phyloP scores from a whole-genome alignment of 2,329 filamentous ascomycete species.

The Epichloe glyceriae region DNA sequence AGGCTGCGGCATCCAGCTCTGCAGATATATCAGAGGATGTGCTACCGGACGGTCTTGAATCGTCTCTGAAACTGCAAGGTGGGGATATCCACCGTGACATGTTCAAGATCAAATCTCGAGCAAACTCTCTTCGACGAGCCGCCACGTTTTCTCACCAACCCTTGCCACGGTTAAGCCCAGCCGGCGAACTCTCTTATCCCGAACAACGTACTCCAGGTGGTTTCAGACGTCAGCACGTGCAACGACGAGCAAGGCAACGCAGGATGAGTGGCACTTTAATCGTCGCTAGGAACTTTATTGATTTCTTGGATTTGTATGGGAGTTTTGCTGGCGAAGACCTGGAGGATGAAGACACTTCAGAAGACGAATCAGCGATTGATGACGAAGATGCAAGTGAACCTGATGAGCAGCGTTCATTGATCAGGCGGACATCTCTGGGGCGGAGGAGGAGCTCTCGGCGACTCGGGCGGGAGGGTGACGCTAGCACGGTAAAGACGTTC shows the following conservation, averaged over 20 bases:
- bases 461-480: constrained; percentile 40
- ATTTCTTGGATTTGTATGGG: constrained; percentile 64
- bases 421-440: constrained; percentile 25
- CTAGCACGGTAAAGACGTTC: constrained; percentile 59
- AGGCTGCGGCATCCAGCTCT: background rate
- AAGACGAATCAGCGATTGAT: constrained; percentile 44
- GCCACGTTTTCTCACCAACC: constrained; percentile 52
- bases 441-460: constrained; percentile 37
- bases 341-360: constrained; percentile 31
- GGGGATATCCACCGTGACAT: constrained; percentile 70
- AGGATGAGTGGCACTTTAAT: constrained; percentile 27
- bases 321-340: constrained; percentile 65
- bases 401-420: constrained; percentile 45
- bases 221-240: constrained; percentile 33
- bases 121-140: constrained; percentile 39
- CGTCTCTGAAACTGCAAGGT: constrained; percentile 59
- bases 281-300: constrained; percentile 57
- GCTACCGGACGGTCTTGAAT: constrained; percentile 32
- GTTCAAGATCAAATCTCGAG: constrained; percentile 56
- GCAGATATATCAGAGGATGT: constrained; percentile 8
- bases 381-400: constrained; percentile 27
- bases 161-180: constrained; percentile 17
- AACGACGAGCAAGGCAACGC: constrained; percentile 26
- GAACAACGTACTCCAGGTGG: constrained; percentile 32
- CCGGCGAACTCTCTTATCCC: constrained; percentile 19